Evolutionary conservation across 495 filamentous ascomycete species (phyloP).

Genomic region (Penicillium cosmopolitanum): DNA sequence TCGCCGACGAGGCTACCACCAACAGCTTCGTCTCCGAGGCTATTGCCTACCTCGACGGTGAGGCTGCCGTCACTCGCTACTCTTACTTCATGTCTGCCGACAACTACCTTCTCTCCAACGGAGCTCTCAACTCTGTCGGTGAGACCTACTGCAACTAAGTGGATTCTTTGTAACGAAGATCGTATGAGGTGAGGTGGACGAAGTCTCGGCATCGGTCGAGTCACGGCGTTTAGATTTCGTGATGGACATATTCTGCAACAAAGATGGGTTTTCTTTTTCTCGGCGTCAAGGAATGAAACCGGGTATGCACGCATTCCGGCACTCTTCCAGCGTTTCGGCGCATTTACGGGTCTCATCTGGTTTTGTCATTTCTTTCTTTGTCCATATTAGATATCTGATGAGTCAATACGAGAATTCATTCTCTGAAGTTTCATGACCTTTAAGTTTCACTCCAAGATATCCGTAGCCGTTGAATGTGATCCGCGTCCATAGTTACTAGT

Average conservation of each 20-base stretch:
- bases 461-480: not conserved
- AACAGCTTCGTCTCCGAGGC: conserved; percentile 59
- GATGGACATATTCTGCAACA: conserved; percentile 1
- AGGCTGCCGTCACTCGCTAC: conserved; percentile 71
- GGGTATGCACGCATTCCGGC: not conserved
- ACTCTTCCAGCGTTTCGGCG: conserved; percentile 4
- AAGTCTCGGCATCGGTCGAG: not conserved
- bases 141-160: conserved; percentile 21
- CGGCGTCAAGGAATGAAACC: conserved; percentile 1
- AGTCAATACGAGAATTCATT: not conserved
- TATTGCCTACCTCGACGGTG: conserved; percentile 66
- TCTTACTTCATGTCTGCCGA: conserved; percentile 74
- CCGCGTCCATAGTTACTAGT: no score
- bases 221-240: not conserved
- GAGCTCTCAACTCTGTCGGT: conserved; percentile 30
- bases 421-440: not conserved
- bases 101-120: conserved; percentile 36
- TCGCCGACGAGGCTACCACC: conserved; percentile 45
- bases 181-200: not conserved
- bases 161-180: not conserved
- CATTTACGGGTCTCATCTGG: conserved; percentile 8
- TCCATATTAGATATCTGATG: not conserved
- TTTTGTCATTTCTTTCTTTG: conserved; percentile 4
- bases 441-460: not conserved
- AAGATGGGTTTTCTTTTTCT: conserved; percentile 5